Evolutionary conservation across 2,329 filamentous ascomycete genomes (phyloP).

Genomic region (Microcyclosporella mali): DNA sequence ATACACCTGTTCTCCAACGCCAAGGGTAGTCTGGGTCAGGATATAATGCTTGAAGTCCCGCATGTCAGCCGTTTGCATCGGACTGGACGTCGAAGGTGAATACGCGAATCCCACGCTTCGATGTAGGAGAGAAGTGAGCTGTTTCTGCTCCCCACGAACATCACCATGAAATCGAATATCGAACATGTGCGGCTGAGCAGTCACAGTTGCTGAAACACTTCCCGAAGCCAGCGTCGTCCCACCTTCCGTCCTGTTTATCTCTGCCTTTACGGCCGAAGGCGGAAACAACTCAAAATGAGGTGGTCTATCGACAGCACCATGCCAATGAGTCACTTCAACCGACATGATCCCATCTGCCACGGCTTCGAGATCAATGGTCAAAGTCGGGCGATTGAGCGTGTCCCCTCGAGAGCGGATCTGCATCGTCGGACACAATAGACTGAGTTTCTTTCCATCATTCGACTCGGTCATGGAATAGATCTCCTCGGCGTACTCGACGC

Average conservation of each 20-base stretch:
- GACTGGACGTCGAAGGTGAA: constrained; percentile 47
- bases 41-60: constrained; percentile 37
- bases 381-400: constrained; percentile 21
- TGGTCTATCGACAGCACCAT: constrained; percentile 46
- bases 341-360: constrained; percentile 56
- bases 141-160: constrained; percentile 43
- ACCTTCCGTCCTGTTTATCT: constrained; percentile 38
- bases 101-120: constrained; percentile 55
- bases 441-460: constrained; percentile 43
- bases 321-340: constrained; percentile 53
- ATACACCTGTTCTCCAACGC: constrained; percentile 60
- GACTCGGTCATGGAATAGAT: constrained; percentile 49
- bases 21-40: constrained; percentile 42
- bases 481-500: constrained; percentile 61
- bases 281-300: constrained; percentile 57
- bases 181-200: constrained; percentile 46
- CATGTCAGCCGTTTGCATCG: constrained; percentile 51
- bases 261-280: constrained; percentile 34
- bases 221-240: constrained; percentile 50
- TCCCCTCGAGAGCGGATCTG: constrained; percentile 52
- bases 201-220: constrained; percentile 48
- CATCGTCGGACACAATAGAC: constrained; percentile 52
- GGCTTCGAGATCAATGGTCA: constrained; percentile 46
- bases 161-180: constrained; percentile 52
- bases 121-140: constrained; percentile 50